Percentiles rank a stretch among this genome's conserved stretches.
Evolutionary conservation across 2,329 filamentous ascomycete species (phyloP).

Genomic region (Diplocarpon rosae): DNA sequence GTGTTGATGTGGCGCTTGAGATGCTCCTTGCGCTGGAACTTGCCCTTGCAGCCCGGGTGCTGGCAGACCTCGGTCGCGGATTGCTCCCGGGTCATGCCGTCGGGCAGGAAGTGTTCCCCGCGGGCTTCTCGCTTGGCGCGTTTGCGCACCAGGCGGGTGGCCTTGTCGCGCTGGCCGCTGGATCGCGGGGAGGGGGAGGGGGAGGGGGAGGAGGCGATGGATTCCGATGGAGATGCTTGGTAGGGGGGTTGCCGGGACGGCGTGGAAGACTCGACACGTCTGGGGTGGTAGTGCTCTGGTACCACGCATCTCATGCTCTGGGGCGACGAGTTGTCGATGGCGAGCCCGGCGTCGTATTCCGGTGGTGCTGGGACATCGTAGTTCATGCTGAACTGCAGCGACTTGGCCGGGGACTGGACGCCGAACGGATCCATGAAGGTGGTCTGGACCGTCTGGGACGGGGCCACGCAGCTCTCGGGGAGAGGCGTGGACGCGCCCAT

Average conservation of each 20-base stretch:
- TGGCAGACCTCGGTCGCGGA: not conserved
- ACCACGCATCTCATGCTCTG: not conserved
- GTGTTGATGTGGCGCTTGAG: not conserved
- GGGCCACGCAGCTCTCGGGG: slow-evolving; percentile 18
- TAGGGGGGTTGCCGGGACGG: too few species aligned
- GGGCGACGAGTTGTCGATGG: not conserved
- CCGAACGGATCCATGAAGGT: slow-evolving; percentile 16
- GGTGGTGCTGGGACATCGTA: not conserved
- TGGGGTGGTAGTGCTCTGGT: too few species aligned
- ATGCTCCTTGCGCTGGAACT: slow-evolving; percentile 1
- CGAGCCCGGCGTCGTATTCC: not conserved
- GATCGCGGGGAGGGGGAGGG: too few species aligned
- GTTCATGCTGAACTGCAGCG: slow-evolving; percentile 2
- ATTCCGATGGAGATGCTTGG: too few species aligned
- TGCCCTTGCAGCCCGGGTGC: not conserved
- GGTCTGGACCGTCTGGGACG: slow-evolving; percentile 22
- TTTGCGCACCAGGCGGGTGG: too few species aligned
- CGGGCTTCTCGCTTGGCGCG: too few species aligned
- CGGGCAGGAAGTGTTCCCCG: too few species aligned
- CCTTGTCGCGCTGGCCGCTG: too few species aligned
- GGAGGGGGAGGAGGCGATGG: too few species aligned
- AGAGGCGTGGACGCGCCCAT: slow-evolving; percentile 7
- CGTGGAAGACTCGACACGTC: too few species aligned
- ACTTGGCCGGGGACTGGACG: slow-evolving; percentile 9
- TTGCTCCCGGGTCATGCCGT: too few species aligned